phyloP scores from a whole-genome alignment of 257 asterid genomes.

The Ophiorrhiza pumila region DNA sequence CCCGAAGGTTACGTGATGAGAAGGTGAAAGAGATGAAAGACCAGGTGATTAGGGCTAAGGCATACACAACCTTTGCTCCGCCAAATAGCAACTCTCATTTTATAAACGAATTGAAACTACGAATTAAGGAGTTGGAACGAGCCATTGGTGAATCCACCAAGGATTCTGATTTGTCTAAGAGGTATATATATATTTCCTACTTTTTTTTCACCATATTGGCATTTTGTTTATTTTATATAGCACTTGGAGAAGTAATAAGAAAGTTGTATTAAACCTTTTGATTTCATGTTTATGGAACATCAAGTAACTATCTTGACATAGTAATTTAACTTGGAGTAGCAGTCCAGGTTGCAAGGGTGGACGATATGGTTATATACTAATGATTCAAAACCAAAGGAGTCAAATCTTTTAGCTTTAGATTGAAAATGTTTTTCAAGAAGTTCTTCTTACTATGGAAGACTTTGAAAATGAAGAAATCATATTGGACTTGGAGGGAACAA shows the following conservation, averaged over 20 bases:
- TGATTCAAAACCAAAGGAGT: background rate
- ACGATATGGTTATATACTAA: background rate
- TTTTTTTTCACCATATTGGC: slow-evolving; percentile 6
- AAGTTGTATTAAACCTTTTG: background rate
- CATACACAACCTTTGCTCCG: slow-evolving; percentile 58
- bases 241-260: background rate
- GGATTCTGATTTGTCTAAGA: slow-evolving; percentile 62
- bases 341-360: background rate
- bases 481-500: background rate
- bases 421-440: background rate
- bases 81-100: slow-evolving; percentile 70
- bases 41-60: slow-evolving; percentile 78
- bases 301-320: background rate
- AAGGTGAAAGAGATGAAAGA: slow-evolving; percentile 81
- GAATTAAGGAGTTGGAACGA: slow-evolving; percentile 82
- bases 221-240: background rate
- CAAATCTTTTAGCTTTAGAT: background rate
- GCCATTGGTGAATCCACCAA: slow-evolving; percentile 52
- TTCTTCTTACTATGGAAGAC: background rate
- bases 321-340: background rate
- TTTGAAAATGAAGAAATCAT: no score
- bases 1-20: slow-evolving; percentile 46
- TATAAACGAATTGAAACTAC: slow-evolving; percentile 75
- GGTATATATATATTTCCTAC: slow-evolving; percentile 35
- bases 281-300: background rate